Evolutionary conservation across 129 eudicot genomes (phyloP).

Genomic region (Solidago caesia): DNA sequence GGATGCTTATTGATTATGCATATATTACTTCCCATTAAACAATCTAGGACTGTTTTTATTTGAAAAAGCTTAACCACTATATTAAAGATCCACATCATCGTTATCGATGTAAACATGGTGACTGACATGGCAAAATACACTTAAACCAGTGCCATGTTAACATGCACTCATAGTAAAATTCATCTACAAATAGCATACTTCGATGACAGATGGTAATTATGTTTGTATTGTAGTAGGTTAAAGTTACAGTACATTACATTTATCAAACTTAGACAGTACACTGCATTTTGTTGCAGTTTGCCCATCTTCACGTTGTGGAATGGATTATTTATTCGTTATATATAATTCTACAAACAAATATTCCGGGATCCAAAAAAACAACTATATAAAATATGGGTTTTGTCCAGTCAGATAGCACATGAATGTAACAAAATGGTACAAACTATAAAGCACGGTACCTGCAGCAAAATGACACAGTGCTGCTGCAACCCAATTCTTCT

Average conservation of each 20-base stretch:
- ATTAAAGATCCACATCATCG: neutral
- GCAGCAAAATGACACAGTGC: constrained; percentile 80
- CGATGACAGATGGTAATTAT: neutral
- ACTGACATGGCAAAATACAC: neutral
- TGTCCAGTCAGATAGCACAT: neutral
- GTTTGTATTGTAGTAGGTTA: neutral
- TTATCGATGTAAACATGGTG: neutral
- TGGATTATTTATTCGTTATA: constrained; percentile 4
- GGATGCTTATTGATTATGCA: neutral
- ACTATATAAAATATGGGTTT: neutral
- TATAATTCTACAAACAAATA: constrained; percentile 6
- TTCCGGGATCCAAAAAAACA: neutral
- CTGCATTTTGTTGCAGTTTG: neutral
- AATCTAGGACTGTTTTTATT: neutral
- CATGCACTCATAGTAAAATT: neutral
- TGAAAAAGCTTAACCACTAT: neutral
- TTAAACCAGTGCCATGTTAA: neutral
- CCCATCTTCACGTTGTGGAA: neutral
- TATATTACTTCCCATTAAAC: neutral
- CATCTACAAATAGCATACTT: neutral
- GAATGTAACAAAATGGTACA: neutral
- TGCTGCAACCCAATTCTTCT: constrained; percentile 68
- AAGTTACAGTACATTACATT: neutral
- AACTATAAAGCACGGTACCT: constrained; percentile 46
- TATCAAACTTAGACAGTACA: neutral